Evolutionary conservation across 1,284 basidiomycete genomes (phyloP), one percentile per base, ranked within the genome.

Genomic region (Ustilago curta): DNA sequence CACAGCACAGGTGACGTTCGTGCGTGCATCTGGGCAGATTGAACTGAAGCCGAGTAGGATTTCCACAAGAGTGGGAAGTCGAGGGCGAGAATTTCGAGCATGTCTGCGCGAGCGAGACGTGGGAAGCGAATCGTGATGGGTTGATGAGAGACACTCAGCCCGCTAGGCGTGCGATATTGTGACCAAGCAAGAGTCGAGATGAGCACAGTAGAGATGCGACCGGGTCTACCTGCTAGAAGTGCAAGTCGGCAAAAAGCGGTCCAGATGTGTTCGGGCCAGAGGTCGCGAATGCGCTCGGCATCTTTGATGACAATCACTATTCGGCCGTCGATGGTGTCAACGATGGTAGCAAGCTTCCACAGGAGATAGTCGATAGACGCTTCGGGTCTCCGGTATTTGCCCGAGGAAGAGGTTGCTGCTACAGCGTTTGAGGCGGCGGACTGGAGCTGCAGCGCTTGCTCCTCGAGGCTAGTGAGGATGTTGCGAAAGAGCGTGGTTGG

Each of bases 231-330:
- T 0, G 59, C 45, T 7, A 69, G 62, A 8, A 70, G 49, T 4
- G 77, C 62, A 3, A 83, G 72, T 6, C 76, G 61, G 29, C 70
- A 77, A 31, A 81, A 66, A 12, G 71, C 62, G 6, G 78, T 72
- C 70, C 73, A 80, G 23, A 83, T 57, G n/a, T 70, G 61, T 51
- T 82, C 80, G 4, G 80, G 80, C 81, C 81, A 83, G 1, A 82
- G 45, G 45, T 82, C 82, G 21, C 82, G 67, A 29, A 77, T 78
- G 2, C 82, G 61, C 32, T 81, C 78, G 0, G 82, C 76, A 39
- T 79, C 70, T 18, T 79, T 62, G 51, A 83, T 62, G 16, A 76
- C 68, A 12, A 83, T 27, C 12, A 79, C 58, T 14, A 77, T 18
- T 29, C 60, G 63, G 8, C 47, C 54, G n/a, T 45, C n/a, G 35